Conservation (phyloP, 331 rosid genomes). For the Pyracantha coccinea region DNA sequence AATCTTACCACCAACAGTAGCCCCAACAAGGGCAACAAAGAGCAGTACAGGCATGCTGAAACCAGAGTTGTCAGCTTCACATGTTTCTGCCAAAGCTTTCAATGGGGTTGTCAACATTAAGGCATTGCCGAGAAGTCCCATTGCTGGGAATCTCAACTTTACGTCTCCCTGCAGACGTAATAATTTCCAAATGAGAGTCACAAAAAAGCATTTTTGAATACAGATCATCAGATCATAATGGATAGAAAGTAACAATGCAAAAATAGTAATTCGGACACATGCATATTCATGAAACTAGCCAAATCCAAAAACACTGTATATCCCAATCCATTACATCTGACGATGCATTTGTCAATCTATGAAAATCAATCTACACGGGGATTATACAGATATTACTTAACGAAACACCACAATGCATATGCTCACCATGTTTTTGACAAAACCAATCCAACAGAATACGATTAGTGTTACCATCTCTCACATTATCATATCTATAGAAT, state of each 20-base stretch:
- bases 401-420: neutral
- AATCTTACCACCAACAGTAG: constrained; percentile 87
- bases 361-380: neutral
- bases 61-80: constrained; percentile 58
- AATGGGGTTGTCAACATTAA: constrained; percentile 58
- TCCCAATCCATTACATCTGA: neutral
- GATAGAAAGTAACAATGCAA: neutral
- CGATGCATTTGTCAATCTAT: neutral
- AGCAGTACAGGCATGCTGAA: constrained; percentile 87
- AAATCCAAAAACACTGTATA: neutral
- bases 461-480: neutral
- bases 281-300: neutral
- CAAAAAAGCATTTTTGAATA: neutral
- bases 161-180: constrained; percentile 42
- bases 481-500: neutral
- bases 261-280: neutral
- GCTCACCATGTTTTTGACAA: neutral
- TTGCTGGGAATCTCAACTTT: constrained; percentile 33
- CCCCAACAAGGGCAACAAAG: constrained; percentile 81
- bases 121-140: constrained; percentile 43
- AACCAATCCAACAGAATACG: neutral
- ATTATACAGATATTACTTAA: neutral
- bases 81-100: constrained; percentile 84
- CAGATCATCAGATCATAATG: neutral
- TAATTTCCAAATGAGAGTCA: neutral